Evolutionary conservation across 768 basidiomycete genomes (phyloP), one percentile per base, ranked within the genome.

Genomic region (Russula vinacea): DNA sequence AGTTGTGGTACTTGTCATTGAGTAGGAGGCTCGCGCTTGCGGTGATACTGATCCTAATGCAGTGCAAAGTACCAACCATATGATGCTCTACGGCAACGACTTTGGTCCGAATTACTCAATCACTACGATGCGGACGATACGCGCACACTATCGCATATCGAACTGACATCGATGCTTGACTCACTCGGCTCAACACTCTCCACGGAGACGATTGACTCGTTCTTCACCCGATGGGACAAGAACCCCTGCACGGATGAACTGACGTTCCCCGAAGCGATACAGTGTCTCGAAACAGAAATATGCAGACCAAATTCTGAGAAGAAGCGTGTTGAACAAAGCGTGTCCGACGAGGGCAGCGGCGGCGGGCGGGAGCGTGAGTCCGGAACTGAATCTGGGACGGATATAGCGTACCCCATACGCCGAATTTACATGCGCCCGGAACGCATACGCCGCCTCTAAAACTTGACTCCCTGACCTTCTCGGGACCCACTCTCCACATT

Each of bases 31-130:
- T 39, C 8, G n/a, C 29, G 37, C 65, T 61, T 29, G 19, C n/a
- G 35, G 47, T 44, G 33, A 56, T 63, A 51, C n/a, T 60, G n/a
- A 47, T n/a, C 45, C 9, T 22, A 22, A 16, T 52, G 8, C 68
- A 90, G 92, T 26, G 96, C 95, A 11, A 96, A 89, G 75, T 99
- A 94, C 75, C 94, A 97, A 72, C 93, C 97, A 0, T 99, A 98
- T 71, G 91, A 88, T 64, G 89, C 91, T 17, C 82, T 96, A 10
- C 89, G 93, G 0, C 92, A 94, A 71, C 84, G 84, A 2, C 94
- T 95, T 80, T 97, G 94, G 94, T 79, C 85, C 2, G 87, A 90
- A 67, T 94, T 92, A 73, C 82, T 96, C 45, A 83, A 83, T 56
- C 90, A 95, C 68, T 98, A 98, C 75, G 95, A 97, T 69, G 82